phyloP scores from a whole-genome alignment of 306 rosid genomes.

The Lathyrus oleraceus region DNA sequence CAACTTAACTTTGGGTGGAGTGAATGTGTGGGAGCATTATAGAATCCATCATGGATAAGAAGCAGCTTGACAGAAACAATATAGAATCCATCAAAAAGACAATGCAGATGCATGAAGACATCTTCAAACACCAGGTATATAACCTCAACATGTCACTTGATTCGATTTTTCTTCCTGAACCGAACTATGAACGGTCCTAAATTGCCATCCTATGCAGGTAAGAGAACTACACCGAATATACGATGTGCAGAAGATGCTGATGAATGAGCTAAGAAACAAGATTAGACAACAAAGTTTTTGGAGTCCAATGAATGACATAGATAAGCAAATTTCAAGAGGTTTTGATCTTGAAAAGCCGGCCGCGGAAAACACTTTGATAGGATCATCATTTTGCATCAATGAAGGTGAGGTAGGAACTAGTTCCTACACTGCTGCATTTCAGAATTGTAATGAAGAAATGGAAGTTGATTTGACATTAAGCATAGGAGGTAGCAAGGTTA shows the following conservation, averaged over 20 bases:
- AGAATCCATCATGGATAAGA: constrained; percentile 59
- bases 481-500: constrained; percentile 66
- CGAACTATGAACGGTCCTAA: no score
- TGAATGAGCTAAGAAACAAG: constrained; percentile 63
- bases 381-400: constrained; percentile 38
- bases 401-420: constrained; percentile 56
- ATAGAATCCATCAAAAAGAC: constrained; percentile 68
- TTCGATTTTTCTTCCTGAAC: not conserved
- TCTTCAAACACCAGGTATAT: constrained; percentile 77
- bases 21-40: constrained; percentile 70
- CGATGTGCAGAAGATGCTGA: constrained; percentile 72
- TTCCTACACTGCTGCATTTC: not conserved
- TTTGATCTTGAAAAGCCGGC: constrained; percentile 79
- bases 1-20: constrained; percentile 51
- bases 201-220: constrained; percentile 52
- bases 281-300: constrained; percentile 40
- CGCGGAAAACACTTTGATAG: constrained; percentile 49
- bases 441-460: constrained; percentile 51
- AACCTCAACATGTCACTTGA: constrained; percentile 25
- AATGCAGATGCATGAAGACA: constrained; percentile 86
- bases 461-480: constrained; percentile 88
- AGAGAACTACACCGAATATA: constrained; percentile 82
- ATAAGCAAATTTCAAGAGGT: constrained; percentile 47
- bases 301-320: constrained; percentile 44
- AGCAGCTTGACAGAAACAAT: constrained; percentile 56